Evolutionary conservation across 2,329 filamentous ascomycete species (phyloP).

Genomic region (Paradendryphiella salina): DNA sequence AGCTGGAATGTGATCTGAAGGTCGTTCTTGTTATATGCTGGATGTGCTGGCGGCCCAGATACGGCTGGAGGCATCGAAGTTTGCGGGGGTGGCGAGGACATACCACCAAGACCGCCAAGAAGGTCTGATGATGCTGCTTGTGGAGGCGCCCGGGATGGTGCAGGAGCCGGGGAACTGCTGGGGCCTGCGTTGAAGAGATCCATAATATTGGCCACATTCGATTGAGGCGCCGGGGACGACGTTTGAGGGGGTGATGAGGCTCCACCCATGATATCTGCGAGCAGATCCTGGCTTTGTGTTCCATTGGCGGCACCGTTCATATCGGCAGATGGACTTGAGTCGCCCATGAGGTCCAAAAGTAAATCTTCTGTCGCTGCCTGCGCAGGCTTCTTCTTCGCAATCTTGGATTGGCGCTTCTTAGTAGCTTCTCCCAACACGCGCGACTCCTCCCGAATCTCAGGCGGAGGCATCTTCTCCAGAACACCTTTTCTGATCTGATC

Average conservation of each 20-base stretch:
- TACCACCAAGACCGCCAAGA: constrained; percentile 50
- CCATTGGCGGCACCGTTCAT: constrained; percentile 60
- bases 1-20: constrained; percentile 79
- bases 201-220: constrained; percentile 71
- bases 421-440: constrained; percentile 82
- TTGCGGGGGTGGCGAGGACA: constrained; percentile 54
- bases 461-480: constrained; percentile 95
- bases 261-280: constrained; percentile 85
- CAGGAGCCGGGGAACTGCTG: constrained; percentile 45
- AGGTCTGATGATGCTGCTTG: constrained; percentile 47
- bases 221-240: constrained; percentile 41
- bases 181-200: constrained; percentile 71
- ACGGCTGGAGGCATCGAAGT: constrained; percentile 45
- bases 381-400: constrained; percentile 68
- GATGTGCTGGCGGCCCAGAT: constrained; percentile 58
- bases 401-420: constrained; percentile 55
- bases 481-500: constrained; percentile 87
- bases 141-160: constrained; percentile 47
- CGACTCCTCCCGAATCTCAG: constrained; percentile 94
- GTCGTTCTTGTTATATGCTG: constrained; percentile 85
- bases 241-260: constrained; percentile 53
- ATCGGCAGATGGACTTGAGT: constrained; percentile 61
- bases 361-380: constrained; percentile 91
- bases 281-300: constrained; percentile 75
- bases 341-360: constrained; percentile 89